A percentile compares a stretch with the other conserved stretches of the same genome.
Conservation (phyloP, 345 rosid genomes). For the Punica granatum region DNA sequence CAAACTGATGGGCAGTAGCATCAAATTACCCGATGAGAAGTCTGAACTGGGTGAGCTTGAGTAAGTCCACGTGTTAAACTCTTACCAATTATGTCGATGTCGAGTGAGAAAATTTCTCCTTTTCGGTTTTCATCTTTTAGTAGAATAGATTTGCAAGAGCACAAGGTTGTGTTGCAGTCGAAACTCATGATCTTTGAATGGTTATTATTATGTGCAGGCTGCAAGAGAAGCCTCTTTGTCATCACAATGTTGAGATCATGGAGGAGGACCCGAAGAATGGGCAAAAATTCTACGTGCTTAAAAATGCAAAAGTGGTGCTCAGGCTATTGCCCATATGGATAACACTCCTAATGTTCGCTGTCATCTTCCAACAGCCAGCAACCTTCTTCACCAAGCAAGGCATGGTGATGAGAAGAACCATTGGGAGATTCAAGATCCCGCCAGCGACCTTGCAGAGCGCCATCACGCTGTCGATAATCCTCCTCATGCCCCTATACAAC, state of each 20-base stretch:
- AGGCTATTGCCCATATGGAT: slow-evolving; percentile 83
- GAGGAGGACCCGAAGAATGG: slow-evolving; percentile 12
- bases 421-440: slow-evolving; percentile 78
- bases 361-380: slow-evolving; percentile 78
- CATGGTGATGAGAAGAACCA: slow-evolving; percentile 66
- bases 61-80: slow-evolving; percentile 35
- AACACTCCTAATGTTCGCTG: slow-evolving; percentile 81
- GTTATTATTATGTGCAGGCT: slow-evolving; percentile 39
- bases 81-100: background rate
- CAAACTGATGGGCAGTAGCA: slow-evolving; percentile 20
- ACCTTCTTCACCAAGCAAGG: slow-evolving; percentile 96
- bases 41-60: slow-evolving; percentile 53
- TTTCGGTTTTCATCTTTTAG: background rate
- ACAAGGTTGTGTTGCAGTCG: too few relatives aligned
- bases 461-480: slow-evolving; percentile 78
- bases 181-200: background rate
- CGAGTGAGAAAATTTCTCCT: background rate
- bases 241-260: slow-evolving; percentile 8
- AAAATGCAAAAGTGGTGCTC: slow-evolving; percentile 39
- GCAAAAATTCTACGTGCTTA: slow-evolving; percentile 10
- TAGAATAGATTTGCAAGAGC: too few relatives aligned
- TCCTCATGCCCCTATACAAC: slow-evolving; percentile 79
- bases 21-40: slow-evolving; percentile 31
- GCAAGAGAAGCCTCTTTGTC: slow-evolving; percentile 72
- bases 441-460: slow-evolving; percentile 90